These are phyloP conservation scores for Berkeleyomyces basicola DNA, from an alignment of 2,329 filamentous ascomycete genomes.

Conservation along the genomic window DNA sequence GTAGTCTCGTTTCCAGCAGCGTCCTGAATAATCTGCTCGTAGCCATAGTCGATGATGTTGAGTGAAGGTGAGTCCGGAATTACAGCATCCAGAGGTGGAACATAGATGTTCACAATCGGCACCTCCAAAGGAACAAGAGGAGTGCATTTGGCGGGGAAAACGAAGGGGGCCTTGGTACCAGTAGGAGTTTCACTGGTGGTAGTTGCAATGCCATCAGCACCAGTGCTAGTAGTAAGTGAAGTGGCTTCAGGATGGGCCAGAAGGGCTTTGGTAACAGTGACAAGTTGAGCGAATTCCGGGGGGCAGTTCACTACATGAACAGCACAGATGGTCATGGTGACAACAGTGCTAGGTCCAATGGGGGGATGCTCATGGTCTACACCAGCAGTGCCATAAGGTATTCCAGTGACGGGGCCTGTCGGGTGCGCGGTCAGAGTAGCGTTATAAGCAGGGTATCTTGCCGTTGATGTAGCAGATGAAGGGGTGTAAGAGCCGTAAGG, in stretches of 20 bases:
- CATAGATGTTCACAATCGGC: conserved; percentile 11
- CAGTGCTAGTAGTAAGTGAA: background rate
- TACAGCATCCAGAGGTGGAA: background rate
- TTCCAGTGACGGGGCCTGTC: conserved; percentile 13
- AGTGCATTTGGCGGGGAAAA: conserved; percentile 7
- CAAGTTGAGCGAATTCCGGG: conserved; percentile 21
- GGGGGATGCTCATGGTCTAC: conserved; percentile 16
- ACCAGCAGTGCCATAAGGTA: background rate
- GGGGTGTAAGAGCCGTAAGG: background rate
- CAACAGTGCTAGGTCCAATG: conserved; percentile 17
- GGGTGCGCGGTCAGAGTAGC: background rate
- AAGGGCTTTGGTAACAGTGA: conserved; percentile 18
- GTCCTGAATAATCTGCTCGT: background rate
- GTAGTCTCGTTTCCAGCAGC: conserved; percentile 2
- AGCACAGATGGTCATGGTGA: conserved; percentile 23
- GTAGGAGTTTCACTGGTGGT: conserved; percentile 2
- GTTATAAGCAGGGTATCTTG: background rate
- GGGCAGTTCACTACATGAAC: conserved; percentile 26
- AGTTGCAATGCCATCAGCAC: background rate
- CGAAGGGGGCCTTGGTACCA: background rate
- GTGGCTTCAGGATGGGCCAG: background rate
- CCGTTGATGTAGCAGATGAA: background rate
- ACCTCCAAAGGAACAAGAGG: background rate
- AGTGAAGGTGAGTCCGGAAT: conserved; percentile 2
- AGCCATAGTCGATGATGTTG: background rate